Evolutionary conservation across 192 early-diverging fungal genomes (phyloP).

Genomic region (Podila clonocystis): DNA sequence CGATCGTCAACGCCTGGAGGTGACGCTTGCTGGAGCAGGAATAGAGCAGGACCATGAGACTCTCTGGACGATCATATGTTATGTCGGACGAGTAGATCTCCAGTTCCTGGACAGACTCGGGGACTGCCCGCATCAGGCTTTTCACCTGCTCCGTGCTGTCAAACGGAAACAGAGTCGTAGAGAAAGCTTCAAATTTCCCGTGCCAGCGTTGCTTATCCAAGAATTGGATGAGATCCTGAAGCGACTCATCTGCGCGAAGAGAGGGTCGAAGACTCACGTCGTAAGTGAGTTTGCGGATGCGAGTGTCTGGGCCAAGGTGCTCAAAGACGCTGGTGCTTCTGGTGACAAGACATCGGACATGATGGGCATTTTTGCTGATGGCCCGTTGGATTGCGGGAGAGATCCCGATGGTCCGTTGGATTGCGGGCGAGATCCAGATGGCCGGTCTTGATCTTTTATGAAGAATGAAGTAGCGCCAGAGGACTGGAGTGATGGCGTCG

Average conservation of each 20-base stretch:
- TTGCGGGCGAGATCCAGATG: too few relatives aligned
- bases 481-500: neutral
- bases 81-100: too few relatives aligned
- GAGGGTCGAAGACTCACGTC: neutral
- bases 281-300: neutral
- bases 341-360: neutral
- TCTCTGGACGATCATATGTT: neutral
- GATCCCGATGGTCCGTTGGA: neutral
- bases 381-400: neutral
- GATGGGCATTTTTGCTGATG: neutral
- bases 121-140: neutral
- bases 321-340: slow-evolving; percentile 2
- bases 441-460: neutral
- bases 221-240: neutral
- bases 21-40: neutral
- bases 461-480: slow-evolving; percentile 2
- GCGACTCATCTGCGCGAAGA: neutral
- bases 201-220: neutral
- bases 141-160: neutral
- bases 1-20: neutral
- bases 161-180: neutral
- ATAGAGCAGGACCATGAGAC: neutral
- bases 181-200: neutral
- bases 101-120: neutral
- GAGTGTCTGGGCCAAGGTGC: neutral